Percentiles rank a stretch among this genome's conserved stretches.
These are phyloP conservation scores for Pseudogymnoascus sp. DNA, from an alignment of 2,329 filamentous ascomycete genomes.

Conservation along the genomic window DNA sequence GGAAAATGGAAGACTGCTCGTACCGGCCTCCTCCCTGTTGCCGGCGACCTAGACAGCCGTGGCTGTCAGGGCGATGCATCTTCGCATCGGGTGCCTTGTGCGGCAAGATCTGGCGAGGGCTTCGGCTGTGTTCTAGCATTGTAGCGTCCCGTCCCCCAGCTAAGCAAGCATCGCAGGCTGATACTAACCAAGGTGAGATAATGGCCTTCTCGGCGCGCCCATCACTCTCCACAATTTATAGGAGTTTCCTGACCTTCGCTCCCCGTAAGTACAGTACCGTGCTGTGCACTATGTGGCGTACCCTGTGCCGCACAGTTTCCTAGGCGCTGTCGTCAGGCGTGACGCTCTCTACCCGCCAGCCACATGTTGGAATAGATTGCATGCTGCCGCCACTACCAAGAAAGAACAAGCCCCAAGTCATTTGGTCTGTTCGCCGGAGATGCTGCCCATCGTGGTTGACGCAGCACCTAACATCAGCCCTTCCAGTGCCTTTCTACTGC, in stretches of 20 bases:
- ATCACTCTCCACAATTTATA: not conserved
- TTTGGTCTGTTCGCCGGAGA: not conserved
- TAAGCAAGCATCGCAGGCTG: not conserved
- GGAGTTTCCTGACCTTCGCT: not conserved
- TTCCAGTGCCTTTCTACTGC: not conserved
- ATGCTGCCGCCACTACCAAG: not conserved
- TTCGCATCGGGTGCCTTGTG: not conserved
- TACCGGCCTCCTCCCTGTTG: not conserved
- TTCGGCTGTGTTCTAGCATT: not conserved
- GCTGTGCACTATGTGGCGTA: not conserved
- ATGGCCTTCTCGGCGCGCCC: not conserved
- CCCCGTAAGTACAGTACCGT: not conserved
- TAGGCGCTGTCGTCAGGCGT: not conserved
- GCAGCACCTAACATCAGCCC: not conserved
- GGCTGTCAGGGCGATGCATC: not conserved
- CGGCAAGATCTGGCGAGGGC: not conserved
- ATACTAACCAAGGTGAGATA: not conserved
- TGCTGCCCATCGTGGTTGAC: not conserved
- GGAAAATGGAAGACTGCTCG: not conserved
- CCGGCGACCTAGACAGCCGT: not conserved
- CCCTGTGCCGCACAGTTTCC: not conserved
- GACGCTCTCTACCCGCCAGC: not conserved
- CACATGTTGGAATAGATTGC: not conserved
- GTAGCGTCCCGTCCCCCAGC: not conserved
- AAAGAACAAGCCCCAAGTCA: conserved; percentile 5